Evolutionary conservation across 345 rosid genomes (phyloP).

Genomic region (Boechera stricta): DNA sequence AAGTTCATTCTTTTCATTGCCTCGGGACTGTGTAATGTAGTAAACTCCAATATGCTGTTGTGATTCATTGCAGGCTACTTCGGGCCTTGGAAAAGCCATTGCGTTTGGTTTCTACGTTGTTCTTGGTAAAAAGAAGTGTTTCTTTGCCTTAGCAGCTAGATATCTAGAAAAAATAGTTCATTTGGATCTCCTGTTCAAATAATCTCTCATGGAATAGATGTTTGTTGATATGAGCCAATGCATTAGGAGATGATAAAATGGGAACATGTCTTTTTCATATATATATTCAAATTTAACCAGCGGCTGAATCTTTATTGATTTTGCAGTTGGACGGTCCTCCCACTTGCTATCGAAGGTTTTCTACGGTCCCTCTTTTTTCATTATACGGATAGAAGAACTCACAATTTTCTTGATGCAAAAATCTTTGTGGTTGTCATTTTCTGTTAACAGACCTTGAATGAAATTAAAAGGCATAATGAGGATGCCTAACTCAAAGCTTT

Average conservation of each 20-base stretch:
- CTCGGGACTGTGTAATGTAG: not conserved
- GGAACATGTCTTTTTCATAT: no score
- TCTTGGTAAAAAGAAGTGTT: slow-evolving; percentile 57
- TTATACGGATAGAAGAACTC: not conserved
- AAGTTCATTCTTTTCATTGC: slow-evolving; percentile 35
- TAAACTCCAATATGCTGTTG: not conserved
- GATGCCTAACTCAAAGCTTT: slow-evolving; percentile 71
- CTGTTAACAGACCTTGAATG: slow-evolving; percentile 57
- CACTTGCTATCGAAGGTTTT: slow-evolving; percentile 61
- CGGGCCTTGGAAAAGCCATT: slow-evolving; percentile 83
- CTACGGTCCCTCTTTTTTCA: not conserved
- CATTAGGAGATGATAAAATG: no score
- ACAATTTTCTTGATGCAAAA: slow-evolving; percentile 6
- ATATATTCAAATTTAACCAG: no score
- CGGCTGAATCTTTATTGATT: slow-evolving; percentile 34
- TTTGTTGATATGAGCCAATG: no score
- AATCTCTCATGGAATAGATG: not conserved
- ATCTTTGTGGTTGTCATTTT: slow-evolving; percentile 23
- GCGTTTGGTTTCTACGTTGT: slow-evolving; percentile 75
- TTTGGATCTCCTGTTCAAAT: not conserved
- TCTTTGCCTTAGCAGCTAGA: slow-evolving; percentile 5
- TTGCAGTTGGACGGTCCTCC: slow-evolving; percentile 79
- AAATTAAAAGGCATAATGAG: slow-evolving; percentile 53
- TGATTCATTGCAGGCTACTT: slow-evolving; percentile 66
- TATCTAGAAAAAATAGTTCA: not conserved